phyloP scores from a whole-genome alignment of 2,329 filamentous ascomycete species.

The Sphaerulina populicola region DNA sequence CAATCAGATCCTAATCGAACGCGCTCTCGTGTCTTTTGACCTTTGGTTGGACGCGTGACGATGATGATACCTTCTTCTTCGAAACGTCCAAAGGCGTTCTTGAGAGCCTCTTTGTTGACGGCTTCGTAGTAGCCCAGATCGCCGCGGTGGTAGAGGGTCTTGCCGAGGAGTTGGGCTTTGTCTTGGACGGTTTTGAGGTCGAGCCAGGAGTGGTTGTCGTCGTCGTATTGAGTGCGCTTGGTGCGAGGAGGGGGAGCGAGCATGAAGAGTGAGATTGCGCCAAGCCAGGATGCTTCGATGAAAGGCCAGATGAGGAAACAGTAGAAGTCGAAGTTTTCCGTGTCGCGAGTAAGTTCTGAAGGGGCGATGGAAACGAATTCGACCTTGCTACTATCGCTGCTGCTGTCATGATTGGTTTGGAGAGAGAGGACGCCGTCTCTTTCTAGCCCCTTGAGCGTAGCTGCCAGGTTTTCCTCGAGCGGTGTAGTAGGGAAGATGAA shows the following conservation, averaged over 20 bases:
- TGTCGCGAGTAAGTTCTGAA: slow-evolving; percentile 64
- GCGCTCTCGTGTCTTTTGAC: slow-evolving; percentile 50
- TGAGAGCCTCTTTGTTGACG: slow-evolving; percentile 95
- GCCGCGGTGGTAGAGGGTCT: slow-evolving; percentile 94
- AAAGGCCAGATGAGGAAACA: slow-evolving; percentile 99
- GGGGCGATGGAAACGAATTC: slow-evolving; percentile 64
- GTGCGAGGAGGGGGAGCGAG: slow-evolving; percentile 58
- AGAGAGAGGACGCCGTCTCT: slow-evolving; percentile 67
- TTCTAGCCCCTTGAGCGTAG: slow-evolving; percentile 69
- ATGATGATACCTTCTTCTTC: slow-evolving; percentile 84
- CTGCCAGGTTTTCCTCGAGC: slow-evolving; percentile 67
- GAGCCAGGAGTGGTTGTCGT: slow-evolving; percentile 53
- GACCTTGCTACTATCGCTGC: slow-evolving; percentile 36
- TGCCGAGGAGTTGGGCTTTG: slow-evolving; percentile 69
- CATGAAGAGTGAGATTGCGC: slow-evolving; percentile 78
- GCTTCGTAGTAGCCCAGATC: slow-evolving; percentile 96
- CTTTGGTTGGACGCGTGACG: slow-evolving; percentile 49
- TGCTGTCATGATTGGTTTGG: slow-evolving; percentile 44
- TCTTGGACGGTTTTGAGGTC: slow-evolving; percentile 48
- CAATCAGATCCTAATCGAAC: slow-evolving; percentile 53
- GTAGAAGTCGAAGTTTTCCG: slow-evolving; percentile 97
- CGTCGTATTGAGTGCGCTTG: slow-evolving; percentile 45
- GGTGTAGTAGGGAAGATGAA: slow-evolving; percentile 94
- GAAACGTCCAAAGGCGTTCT: slow-evolving; percentile 82
- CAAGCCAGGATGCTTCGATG: slow-evolving; percentile 88